Percentiles rank a stretch among this genome's conserved stretches.
phyloP scores from a whole-genome alignment of 306 rosid genomes.

The Lupinus albus region DNA sequence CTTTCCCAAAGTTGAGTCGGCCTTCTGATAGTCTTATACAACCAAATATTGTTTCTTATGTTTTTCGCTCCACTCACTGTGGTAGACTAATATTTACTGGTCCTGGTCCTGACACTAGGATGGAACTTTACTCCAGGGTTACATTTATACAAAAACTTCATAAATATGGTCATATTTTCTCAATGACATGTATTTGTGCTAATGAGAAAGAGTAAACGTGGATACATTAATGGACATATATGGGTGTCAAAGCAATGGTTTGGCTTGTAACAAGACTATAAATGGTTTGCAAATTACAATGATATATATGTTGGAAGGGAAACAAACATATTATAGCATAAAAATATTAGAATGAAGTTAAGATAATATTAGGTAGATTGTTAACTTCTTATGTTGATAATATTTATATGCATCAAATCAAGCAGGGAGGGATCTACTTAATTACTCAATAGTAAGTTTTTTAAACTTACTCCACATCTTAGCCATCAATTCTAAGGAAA shows the following conservation, averaged over 20 bases:
- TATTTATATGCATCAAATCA: too few relatives aligned
- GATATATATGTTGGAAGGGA: conserved; percentile 59
- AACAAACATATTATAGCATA: conserved; percentile 19
- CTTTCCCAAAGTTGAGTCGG: too few relatives aligned
- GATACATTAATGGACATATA: conserved; percentile 4
- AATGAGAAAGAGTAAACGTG: conserved; percentile 10
- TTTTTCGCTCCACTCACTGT: too few relatives aligned
- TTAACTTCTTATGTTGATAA: conserved; percentile 26
- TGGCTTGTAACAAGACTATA: conserved; percentile 43
- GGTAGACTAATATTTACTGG: too few relatives aligned
- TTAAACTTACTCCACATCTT: too few relatives aligned
- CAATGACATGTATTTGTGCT: conserved; percentile 4
- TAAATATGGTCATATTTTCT: conserved; percentile 20
- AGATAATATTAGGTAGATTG: conserved; percentile 40
- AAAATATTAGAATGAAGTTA: conserved; percentile 46
- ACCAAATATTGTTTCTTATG: too few relatives aligned
- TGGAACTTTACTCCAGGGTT: too few relatives aligned
- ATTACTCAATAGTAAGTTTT: too few relatives aligned
- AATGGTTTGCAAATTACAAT: background rate
- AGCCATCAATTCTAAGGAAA: too few relatives aligned
- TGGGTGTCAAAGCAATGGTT: conserved; percentile 36
- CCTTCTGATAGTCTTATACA: too few relatives aligned
- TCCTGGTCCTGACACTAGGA: too few relatives aligned
- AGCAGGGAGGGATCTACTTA: too few relatives aligned
- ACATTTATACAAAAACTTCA: conserved; percentile 8